phyloP scores from a whole-genome alignment of 2,329 filamentous ascomycete genomes.

The Pezicula radicicola region DNA sequence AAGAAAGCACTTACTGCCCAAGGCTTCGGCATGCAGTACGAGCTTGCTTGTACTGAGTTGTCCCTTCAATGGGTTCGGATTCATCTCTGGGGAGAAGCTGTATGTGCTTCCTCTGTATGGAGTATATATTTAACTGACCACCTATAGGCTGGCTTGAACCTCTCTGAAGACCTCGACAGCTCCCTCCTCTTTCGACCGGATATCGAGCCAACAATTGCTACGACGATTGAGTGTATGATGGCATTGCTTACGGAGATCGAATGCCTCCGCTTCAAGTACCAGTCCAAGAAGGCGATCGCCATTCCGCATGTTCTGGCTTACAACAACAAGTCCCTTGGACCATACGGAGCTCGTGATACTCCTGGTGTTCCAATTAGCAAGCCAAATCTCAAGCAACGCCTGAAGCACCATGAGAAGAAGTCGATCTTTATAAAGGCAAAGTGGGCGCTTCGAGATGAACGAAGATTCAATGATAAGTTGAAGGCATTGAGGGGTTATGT shows the following conservation, averaged over 20 bases:
- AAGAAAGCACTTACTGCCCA: conserved; percentile 14
- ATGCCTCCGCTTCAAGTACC: conserved; percentile 16
- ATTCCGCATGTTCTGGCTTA: neutral
- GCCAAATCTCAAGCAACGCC: conserved; percentile 7
- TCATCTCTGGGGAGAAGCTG: conserved; percentile 20
- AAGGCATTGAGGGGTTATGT: conserved; percentile 15
- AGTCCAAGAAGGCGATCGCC: conserved; percentile 7
- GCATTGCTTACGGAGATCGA: conserved; percentile 18
- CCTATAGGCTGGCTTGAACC: conserved; percentile 14
- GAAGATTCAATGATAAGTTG: conserved; percentile 18
- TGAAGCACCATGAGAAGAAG: conserved; percentile 17
- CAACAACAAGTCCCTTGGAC: conserved; percentile 2
- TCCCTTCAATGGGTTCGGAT: conserved; percentile 18
- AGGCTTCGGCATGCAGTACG: conserved; percentile 19
- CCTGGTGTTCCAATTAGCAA: neutral
- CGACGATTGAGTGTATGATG: conserved; percentile 14
- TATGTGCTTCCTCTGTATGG: conserved; percentile 2
- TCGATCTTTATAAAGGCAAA: conserved; percentile 16
- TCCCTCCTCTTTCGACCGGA: conserved; percentile 11
- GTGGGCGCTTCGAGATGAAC: conserved; percentile 19
- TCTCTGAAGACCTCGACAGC: conserved; percentile 8
- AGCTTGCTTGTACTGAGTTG: conserved; percentile 19
- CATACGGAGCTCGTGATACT: neutral
- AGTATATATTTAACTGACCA: neutral
- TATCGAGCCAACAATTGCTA: conserved; percentile 14